phyloP scores from a whole-genome alignment of 2,329 filamentous ascomycete species.

The Mycosphaerella arachidis region DNA sequence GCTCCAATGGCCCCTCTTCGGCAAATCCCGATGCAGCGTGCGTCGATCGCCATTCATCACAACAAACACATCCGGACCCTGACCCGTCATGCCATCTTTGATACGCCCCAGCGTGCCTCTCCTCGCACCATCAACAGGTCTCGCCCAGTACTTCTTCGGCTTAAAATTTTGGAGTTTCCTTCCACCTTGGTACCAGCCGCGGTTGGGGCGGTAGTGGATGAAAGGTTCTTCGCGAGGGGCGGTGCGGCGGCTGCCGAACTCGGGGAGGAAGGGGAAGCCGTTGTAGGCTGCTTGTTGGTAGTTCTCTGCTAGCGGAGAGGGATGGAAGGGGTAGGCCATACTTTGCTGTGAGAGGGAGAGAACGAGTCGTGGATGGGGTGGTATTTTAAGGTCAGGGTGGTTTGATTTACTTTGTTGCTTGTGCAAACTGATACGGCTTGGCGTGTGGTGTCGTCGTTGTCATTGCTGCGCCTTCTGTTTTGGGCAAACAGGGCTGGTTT shows the following conservation, averaged over 20 bases:
- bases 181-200: conserved; percentile 27
- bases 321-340: conserved; percentile 19
- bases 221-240: conserved; percentile 28
- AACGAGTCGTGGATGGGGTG: neutral
- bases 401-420: neutral
- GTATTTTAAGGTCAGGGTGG: neutral
- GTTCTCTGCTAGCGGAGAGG: conserved; percentile 16
- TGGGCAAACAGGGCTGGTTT: conserved; percentile 5
- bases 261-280: conserved; percentile 23
- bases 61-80: conserved; percentile 46
- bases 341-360: neutral
- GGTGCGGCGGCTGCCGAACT: conserved; percentile 23
- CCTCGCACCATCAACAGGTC: conserved; percentile 43
- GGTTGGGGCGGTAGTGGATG: conserved; percentile 19
- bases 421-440: neutral
- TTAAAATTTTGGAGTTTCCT: conserved; percentile 26
- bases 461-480: neutral
- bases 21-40: conserved; percentile 37
- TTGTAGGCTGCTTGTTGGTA: conserved; percentile 22
- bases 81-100: conserved; percentile 40
- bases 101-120: conserved; percentile 36
- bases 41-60: conserved; percentile 35
- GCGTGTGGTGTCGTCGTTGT: neutral
- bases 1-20: conserved; percentile 36
- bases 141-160: conserved; percentile 41